These are phyloP conservation scores for Tuber magnatum DNA, from an alignment of 495 filamentous ascomycete species.

Conservation along the genomic window DNA sequence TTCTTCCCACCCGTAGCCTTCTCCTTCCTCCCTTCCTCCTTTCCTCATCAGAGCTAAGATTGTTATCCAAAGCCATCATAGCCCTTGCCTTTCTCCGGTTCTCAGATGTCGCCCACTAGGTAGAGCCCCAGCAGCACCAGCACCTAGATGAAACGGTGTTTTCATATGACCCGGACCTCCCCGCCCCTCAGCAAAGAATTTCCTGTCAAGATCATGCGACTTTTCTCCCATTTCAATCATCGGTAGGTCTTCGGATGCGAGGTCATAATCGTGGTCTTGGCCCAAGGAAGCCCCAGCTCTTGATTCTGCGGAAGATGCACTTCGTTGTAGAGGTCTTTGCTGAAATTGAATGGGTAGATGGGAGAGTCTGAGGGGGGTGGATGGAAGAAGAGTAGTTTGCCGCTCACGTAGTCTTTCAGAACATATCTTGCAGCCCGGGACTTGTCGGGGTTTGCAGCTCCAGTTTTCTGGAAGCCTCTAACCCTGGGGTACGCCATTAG, in stretches of 20 bases:
- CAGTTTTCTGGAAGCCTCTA: conserved; percentile 78
- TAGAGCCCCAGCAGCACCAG: conserved; percentile 65
- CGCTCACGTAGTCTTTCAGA: conserved; percentile 95
- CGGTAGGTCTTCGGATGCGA: conserved; percentile 41
- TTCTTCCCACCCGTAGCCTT: conserved; percentile 70
- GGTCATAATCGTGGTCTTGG: conserved; percentile 46
- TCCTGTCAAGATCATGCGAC: conserved; percentile 68
- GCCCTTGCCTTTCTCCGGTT: conserved; percentile 75
- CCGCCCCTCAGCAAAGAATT: conserved; percentile 69
- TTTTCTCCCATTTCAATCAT: conserved; percentile 53
- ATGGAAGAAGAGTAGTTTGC: conserved; percentile 85
- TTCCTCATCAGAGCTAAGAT: conserved; percentile 75
- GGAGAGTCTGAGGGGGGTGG: conserved; percentile 66
- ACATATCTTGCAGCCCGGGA: conserved; percentile 82
- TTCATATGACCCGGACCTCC: conserved; percentile 58
- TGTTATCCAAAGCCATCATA: conserved; percentile 77
- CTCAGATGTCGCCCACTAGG: conserved; percentile 60
- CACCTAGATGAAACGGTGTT: conserved; percentile 78
- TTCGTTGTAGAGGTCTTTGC: conserved; percentile 75
- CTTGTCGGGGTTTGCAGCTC: conserved; percentile 85
- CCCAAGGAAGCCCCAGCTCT: conserved; percentile 46
- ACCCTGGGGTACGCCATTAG: conserved; percentile 79
- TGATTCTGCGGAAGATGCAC: conserved; percentile 67
- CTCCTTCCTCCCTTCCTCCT: too few species aligned
- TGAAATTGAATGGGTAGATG: conserved; percentile 70